A percentile compares a stretch with the other conserved stretches of the same genome.
These are phyloP conservation scores for Entophlyctis luteolus DNA, from an alignment of 192 early-diverging fungal genomes.

Conservation along the genomic window DNA sequence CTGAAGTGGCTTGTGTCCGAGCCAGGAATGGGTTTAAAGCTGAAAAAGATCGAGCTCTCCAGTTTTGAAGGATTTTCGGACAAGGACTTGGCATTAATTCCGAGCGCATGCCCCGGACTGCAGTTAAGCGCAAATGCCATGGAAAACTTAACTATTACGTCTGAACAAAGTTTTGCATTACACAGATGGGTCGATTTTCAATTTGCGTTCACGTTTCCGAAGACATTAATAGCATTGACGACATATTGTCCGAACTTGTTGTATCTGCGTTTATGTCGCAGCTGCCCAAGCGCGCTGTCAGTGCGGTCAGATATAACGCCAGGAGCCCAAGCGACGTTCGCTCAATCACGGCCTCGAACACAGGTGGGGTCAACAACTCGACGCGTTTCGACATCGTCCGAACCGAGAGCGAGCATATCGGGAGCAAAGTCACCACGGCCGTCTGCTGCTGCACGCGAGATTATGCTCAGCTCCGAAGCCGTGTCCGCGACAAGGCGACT, in stretches of 20 bases:
- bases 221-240: constrained; percentile 28
- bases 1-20: constrained; percentile 30
- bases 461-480: background rate
- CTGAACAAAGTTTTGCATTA: background rate
- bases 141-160: background rate
- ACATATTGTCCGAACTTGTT: constrained; percentile 29
- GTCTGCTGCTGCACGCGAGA: background rate
- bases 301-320: background rate
- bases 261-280: constrained; percentile 35
- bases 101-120: constrained; percentile 22
- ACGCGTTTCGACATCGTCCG: too few relatives aligned
- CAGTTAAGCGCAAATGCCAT: constrained; percentile 18
- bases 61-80: constrained; percentile 36
- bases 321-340: background rate
- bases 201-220: constrained; percentile 44
- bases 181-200: constrained; percentile 46
- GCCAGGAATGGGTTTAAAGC: constrained; percentile 10
- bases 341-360: background rate
- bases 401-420: too few relatives aligned
- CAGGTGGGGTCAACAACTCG: background rate
- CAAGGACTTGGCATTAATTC: constrained; percentile 27
- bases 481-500: background rate
- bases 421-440: too few relatives aligned
- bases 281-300: constrained; percentile 12
- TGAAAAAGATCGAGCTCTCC: constrained; percentile 42